Base-by-base conservation (phyloP, 768 basidiomycete species). In the Vishniacozyma victoriae region DNA sequence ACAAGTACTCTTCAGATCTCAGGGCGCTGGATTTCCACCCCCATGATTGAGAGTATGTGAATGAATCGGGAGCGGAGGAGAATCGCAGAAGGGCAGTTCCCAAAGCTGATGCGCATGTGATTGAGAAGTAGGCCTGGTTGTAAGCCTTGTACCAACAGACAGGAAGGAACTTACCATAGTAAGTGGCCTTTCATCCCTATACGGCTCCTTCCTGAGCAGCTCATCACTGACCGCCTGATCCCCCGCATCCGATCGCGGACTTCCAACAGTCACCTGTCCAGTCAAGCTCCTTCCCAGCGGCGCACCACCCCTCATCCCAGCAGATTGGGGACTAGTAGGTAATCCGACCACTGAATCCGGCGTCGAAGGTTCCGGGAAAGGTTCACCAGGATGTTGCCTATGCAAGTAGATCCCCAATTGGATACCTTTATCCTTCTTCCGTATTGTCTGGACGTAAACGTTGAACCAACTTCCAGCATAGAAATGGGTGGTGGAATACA, bases 341-440 rank as follows among this genome's bases (percentile, higher is more conserved):
- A n/a, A n/a, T n/a, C n/a, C n/a, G 22, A 38, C 19, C 24, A 35
- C 35, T 25, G 25, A 7, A 15, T 16, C n/a, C 20, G 19, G 40
- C 15, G 40, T 31, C 18, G 43, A 49, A 19, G 44, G 48, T 24
- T 37, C 43, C 33, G 46, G 62, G 25, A 51, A 48, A 13, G 29
- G 29, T 38, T 50, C 59, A 20, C 26, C 41, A 11, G 42, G 45
- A 45, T 46, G 48, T 69, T 92, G 89, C 6, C 91, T 78, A 65
- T 91, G 87, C 1, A 93, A 77, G 62, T 93, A 93, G 24, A 93
- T 81, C 1, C 91, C 91, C 1, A 93, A 76, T 62, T 95, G 90
- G 1, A 65, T 57, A n/a, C 64, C 60, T 41, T 66, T 70, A 38
- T 70, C 71, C 69, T 92, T 92, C 79, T 86, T 87, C 56, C 82